Evolutionary conservation across 371 early-diverging fungal species (phyloP), one percentile per base, ranked within the genome.

Genomic region (Mortierella sp.): DNA sequence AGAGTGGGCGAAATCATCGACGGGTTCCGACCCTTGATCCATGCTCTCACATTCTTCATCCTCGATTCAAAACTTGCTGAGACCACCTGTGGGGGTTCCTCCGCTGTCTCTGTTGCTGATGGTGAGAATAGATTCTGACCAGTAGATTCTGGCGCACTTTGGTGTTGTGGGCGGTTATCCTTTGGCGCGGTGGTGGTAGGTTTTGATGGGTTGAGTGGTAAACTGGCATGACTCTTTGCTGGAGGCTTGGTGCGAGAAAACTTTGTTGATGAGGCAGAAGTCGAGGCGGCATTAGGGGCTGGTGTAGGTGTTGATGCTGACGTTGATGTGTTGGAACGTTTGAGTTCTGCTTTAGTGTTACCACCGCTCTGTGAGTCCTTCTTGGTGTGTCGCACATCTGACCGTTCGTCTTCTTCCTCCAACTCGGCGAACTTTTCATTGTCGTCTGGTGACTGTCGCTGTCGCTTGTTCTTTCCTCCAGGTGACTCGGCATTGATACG

Each of bases 1-100:
- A 85, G 54, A 2, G 85, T 76, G 0, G 82, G 85, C 0, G 85
- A 85, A 34, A 81, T 68, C 73, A 85, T 55, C 1, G 85, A 76
- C 3, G 85, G 85, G 24, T 81, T 79, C 9, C 80, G 76, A 50
- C 79, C 75, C 72, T 81, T 81, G 45, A 85, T 74, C 85, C 85
- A 85, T 34, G 77, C 80, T 24, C 74, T 74, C 11, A 85, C 85
- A 34, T 79, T 79, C 31, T 77, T 76, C 85, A 85, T 81, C 34
- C 82, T 70, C 26, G 73, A 75, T 16, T 85, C 85, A 34, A 81
- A 70, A 42, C 70, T 71, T n/a, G 75, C 80, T 9, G 78, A 76
- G 10, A 8, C 55, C 38, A 50, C 38, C 54, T 71, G 72, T 13
- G 70, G 47, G 0, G 34, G 54, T 14, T 31, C 78, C 34, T 13